phyloP scores from a whole-genome alignment of 495 filamentous ascomycete genomes.

The Cudoniella acicularis region DNA sequence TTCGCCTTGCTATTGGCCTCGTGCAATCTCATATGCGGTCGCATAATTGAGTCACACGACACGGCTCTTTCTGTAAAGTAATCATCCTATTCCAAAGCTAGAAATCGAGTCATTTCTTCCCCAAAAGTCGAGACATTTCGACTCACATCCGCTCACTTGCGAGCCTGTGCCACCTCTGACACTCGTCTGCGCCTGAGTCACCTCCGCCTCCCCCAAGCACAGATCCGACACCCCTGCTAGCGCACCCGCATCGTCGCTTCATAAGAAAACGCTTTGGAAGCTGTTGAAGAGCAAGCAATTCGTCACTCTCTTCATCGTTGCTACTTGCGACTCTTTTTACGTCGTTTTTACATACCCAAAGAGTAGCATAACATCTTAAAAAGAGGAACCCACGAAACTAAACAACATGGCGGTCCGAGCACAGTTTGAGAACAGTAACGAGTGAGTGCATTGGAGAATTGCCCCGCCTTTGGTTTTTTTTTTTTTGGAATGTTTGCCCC shows the following conservation, averaged over 20 bases:
- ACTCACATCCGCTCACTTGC: background rate
- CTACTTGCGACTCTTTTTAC: background rate
- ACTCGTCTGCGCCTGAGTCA: constrained; percentile 2
- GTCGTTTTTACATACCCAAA: background rate
- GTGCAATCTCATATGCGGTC: no score
- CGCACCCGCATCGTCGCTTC: background rate
- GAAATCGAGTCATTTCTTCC: background rate
- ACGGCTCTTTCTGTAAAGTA: background rate
- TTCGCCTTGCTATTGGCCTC: no score
- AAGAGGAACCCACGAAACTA: constrained; percentile 2
- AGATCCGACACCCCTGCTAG: constrained; percentile 11
- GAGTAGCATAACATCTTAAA: background rate
- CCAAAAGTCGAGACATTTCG: background rate
- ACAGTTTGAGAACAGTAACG: constrained; percentile 98
- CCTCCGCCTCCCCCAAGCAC: no score
- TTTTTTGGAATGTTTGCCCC: background rate
- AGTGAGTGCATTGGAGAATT: constrained; percentile 54
- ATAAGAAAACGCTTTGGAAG: background rate
- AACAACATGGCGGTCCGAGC: constrained; percentile 72
- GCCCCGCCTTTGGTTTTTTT: constrained; percentile 7
- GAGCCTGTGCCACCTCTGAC: background rate
- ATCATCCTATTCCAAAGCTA: background rate
- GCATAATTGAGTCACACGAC: background rate
- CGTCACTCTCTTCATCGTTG: background rate
- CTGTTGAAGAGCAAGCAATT: constrained; percentile 9